These are phyloP conservation scores for Daldinia loculata DNA, from an alignment of 495 filamentous ascomycete species.

Conservation along the genomic window DNA sequence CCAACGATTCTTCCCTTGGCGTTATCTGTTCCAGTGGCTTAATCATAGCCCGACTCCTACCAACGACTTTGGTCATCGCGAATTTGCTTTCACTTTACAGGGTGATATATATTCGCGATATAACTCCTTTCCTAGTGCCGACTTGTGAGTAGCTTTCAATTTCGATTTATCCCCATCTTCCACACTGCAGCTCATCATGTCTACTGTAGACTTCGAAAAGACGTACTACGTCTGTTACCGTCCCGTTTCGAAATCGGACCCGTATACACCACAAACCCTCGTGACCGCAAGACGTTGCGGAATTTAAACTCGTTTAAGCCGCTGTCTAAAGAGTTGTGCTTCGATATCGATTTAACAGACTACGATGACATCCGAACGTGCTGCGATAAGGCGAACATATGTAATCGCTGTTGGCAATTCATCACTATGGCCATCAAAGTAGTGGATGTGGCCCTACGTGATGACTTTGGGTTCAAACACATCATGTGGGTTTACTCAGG, in stretches of 20 bases:
- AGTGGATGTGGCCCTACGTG: conserved; percentile 81
- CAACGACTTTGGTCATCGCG: conserved; percentile 88
- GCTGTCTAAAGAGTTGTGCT: conserved; percentile 89
- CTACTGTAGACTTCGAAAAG: conserved; percentile 78
- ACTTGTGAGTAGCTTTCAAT: conserved; percentile 67
- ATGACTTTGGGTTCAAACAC: conserved; percentile 96
- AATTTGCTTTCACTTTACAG: conserved; percentile 92
- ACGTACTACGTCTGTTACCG: conserved; percentile 84
- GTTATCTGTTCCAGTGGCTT: conserved; percentile 96
- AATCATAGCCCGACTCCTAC: conserved; percentile 89
- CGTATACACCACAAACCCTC: conserved; percentile 90
- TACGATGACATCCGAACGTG: conserved; percentile 97
- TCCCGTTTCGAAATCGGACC: conserved; percentile 98
- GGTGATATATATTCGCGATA: conserved; percentile 93
- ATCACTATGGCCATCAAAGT: conserved; percentile 98
- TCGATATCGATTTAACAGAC: conserved; percentile 99
- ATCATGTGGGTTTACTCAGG: conserved; percentile 99
- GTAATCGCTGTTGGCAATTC: conserved; percentile 93
- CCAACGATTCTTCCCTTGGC: conserved; percentile 94
- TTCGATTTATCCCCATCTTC: neutral
- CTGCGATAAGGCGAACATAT: conserved; percentile 92
- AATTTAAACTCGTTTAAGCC: conserved; percentile 79
- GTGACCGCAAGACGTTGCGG: conserved; percentile 86
- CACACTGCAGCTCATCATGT: conserved; percentile 17
- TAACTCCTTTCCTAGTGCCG: conserved; percentile 84